These are phyloP conservation scores for Scleroderma citrinum DNA, from an alignment of 768 basidiomycete genomes.

Conservation along the genomic window DNA sequence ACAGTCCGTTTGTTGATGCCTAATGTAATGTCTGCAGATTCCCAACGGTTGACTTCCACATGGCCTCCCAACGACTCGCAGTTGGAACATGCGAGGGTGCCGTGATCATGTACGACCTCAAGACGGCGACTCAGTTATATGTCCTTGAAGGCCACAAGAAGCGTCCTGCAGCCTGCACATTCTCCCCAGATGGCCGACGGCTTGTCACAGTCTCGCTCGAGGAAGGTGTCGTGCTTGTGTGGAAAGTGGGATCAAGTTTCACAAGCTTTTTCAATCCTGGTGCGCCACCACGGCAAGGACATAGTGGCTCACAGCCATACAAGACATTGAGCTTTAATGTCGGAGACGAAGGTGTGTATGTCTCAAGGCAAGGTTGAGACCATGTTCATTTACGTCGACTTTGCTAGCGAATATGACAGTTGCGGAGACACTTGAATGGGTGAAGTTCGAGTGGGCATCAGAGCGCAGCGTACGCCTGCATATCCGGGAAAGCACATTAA, in stretches of 20 bases:
- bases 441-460: conserved; percentile 80
- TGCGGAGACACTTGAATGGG: conserved; percentile 61
- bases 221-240: conserved; percentile 80
- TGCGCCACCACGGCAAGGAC: conserved; percentile 85
- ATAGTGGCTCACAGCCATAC: conserved; percentile 76
- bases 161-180: conserved; percentile 76
- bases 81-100: conserved; percentile 95
- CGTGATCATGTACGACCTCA: conserved; percentile 92
- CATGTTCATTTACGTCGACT: background rate
- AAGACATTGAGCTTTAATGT: conserved; percentile 84
- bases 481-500: conserved; percentile 76
- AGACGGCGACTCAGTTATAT: conserved; percentile 91
- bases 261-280: conserved; percentile 88
- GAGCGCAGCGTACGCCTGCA: conserved; percentile 78
- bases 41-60: conserved; percentile 92
- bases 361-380: background rate
- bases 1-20: background rate
- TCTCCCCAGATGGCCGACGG: conserved; percentile 89
- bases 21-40: conserved; percentile 43
- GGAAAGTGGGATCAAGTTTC: conserved; percentile 93
- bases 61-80: conserved; percentile 77
- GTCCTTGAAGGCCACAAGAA: conserved; percentile 90
- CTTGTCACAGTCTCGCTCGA: conserved; percentile 84
- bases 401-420: conserved; percentile 46
- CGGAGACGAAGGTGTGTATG: conserved; percentile 67